Evolutionary conservation across 1,284 basidiomycete genomes (phyloP), one percentile per base, ranked within the genome.

Genomic region (Fomitopsis pinicola): DNA sequence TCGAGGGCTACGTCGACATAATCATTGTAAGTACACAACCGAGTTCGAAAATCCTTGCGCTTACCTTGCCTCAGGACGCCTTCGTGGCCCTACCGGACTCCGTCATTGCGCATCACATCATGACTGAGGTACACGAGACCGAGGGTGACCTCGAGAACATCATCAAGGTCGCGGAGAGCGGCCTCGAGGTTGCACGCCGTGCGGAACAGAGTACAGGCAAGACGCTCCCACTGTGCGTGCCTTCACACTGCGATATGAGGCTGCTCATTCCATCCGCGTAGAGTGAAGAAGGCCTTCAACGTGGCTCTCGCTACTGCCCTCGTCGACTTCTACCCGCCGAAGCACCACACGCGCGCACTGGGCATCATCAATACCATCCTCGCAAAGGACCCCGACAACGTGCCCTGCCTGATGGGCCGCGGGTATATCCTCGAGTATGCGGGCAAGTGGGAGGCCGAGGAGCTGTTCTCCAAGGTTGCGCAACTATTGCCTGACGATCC

Each of bases 281-380:
- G 88, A 61, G 81, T 82, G 26, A 78, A 77, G 42, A 82, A 82
- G 58, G 83, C 82, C 2, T 84, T 95, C 70, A 85, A 91, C 58
- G 78, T 84, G 7, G 78, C 81, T 6, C 79, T 95, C 14, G 85
- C 86, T 0, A 88, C 83, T 0, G 88, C 92, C 3, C 81, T 97
- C 17, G 91, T 95, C 1, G 90, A 97, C 66, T 81, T 92, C 58
- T 93, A 88, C 73, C 88, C 96, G 10, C 97, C 97, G 0, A 95
- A 95, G 69, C 89, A 98, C 68, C 97, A 99, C 72, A 68, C 78
- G 14, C 86, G 89, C 50, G 96, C 97, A 1, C 77, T 89, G 35
- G 77, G 83, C 14, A 81, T 97, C 6, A 79, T 97, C 30, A 84
- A 92, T 40, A 83, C 86, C 2, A 82, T 96, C 5, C 82, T 98